These are phyloP conservation scores for Penicillium frequentans DNA, from an alignment of 2,329 filamentous ascomycete species.

Conservation along the genomic window DNA sequence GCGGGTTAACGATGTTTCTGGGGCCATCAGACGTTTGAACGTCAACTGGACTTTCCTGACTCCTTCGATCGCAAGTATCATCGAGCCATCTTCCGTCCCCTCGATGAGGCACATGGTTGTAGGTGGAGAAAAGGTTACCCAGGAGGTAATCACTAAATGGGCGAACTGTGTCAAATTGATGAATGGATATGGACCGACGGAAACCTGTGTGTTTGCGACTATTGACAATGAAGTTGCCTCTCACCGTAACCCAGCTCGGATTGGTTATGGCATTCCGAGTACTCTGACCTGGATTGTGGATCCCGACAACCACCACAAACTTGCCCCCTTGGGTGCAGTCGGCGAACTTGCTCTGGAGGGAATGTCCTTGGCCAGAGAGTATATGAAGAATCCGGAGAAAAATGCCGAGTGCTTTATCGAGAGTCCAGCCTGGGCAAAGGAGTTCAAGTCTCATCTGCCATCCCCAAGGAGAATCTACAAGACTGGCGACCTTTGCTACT, in stretches of 20 bases:
- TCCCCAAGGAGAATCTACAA: conserved; percentile 26
- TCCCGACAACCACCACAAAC: conserved; percentile 28
- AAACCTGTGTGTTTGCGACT: conserved; percentile 34
- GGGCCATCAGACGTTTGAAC: conserved; percentile 50
- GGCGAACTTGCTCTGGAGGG: conserved; percentile 42
- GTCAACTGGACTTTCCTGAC: conserved; percentile 51
- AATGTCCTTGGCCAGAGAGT: conserved; percentile 38
- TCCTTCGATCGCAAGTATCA: conserved; percentile 44
- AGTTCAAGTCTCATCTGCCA: conserved; percentile 11
- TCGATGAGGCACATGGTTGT: conserved; percentile 45
- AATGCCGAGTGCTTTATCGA: conserved; percentile 34
- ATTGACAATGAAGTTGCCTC: conserved; percentile 29
- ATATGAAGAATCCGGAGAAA: conserved; percentile 39
- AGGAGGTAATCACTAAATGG: conserved; percentile 71
- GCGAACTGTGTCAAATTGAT: conserved; percentile 42
- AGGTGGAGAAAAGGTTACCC: conserved; percentile 64
- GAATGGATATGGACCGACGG: conserved; percentile 42
- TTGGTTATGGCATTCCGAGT: conserved; percentile 28
- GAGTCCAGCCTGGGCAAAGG: conserved; percentile 27
- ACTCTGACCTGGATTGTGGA: conserved; percentile 38
- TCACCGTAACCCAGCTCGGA: conserved; percentile 25
- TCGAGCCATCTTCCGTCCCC: conserved; percentile 41
- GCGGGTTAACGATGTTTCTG: conserved; percentile 49
- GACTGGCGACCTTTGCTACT: conserved; percentile 34
- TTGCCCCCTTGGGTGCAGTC: conserved; percentile 39